These are phyloP conservation scores for Leucogyrophana mollusca DNA, from an alignment of 768 basidiomycete species.

Conservation along the genomic window DNA sequence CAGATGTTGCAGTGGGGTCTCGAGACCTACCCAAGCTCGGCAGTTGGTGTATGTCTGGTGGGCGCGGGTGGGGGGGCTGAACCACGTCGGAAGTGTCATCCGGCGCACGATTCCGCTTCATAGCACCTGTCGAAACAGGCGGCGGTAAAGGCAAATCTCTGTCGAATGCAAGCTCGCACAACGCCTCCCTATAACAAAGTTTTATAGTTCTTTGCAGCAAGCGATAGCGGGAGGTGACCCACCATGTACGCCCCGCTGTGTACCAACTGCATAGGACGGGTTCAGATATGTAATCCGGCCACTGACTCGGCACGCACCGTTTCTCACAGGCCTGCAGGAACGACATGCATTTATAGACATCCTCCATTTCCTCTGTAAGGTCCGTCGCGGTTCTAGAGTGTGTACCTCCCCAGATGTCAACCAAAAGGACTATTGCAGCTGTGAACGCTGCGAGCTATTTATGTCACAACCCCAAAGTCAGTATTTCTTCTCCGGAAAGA, in stretches of 20 bases:
- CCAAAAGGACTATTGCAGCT: conserved; percentile 43
- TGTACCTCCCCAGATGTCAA: conserved; percentile 41
- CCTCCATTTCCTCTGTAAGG: conserved; percentile 31
- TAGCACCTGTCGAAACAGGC: neutral
- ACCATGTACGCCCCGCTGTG: conserved; percentile 32
- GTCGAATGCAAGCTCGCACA: conserved; percentile 17
- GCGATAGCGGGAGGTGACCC: neutral
- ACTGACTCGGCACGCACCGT: no score
- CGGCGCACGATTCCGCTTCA: neutral
- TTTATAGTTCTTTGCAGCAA: neutral
- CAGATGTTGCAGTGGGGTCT: no score
- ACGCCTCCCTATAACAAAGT: conserved; percentile 25
- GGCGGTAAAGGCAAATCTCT: conserved; percentile 19
- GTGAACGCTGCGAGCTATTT: conserved; percentile 34
- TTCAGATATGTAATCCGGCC: neutral
- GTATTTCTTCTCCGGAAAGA: neutral
- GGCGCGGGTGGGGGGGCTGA: no score
- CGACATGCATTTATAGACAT: conserved; percentile 40
- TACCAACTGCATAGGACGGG: conserved; percentile 42
- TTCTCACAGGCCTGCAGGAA: conserved; percentile 19
- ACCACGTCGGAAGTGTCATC: no score
- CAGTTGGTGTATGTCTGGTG: no score
- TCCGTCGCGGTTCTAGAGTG: conserved; percentile 27
- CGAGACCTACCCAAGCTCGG: no score
- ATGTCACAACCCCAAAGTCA: neutral